Conservation (phyloP, 345 rosid genomes). For the Citropsis articulata region DNA sequence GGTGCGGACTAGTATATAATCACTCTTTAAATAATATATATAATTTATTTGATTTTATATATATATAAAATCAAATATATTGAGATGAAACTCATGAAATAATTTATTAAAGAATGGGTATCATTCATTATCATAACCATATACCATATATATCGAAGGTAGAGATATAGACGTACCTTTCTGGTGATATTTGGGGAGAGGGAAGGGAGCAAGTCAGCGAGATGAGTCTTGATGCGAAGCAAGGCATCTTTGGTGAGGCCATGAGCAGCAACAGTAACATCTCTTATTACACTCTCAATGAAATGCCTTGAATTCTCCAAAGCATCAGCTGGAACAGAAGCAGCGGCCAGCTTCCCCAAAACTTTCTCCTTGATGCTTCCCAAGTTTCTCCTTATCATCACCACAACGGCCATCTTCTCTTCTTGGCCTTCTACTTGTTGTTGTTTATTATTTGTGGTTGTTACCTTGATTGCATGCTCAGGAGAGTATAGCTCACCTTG, state of each 20-base stretch:
- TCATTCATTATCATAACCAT: too few relatives aligned
- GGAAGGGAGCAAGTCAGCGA: conserved; percentile 35
- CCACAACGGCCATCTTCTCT: background rate
- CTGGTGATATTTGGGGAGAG: conserved; percentile 38
- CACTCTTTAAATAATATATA: too few relatives aligned
- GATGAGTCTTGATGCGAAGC: conserved; percentile 40
- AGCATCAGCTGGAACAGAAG: conserved; percentile 44
- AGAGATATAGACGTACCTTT: conserved; percentile 19
- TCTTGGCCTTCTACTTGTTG: background rate
- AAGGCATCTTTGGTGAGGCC: conserved; percentile 49
- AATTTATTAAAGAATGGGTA: too few relatives aligned
- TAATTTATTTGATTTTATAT: too few relatives aligned
- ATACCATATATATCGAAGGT: too few relatives aligned
- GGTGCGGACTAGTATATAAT: too few relatives aligned
- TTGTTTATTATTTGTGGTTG: background rate
- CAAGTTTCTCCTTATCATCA: conserved; percentile 27
- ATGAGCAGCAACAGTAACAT: conserved; percentile 44
- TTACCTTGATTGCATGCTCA: conserved; percentile 1
- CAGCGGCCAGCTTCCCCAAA: conserved; percentile 40
- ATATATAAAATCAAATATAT: too few relatives aligned
- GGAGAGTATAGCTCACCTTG: conserved; percentile 20
- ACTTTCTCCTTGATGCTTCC: conserved; percentile 42
- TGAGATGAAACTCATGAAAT: too few relatives aligned
- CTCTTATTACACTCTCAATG: conserved; percentile 38
- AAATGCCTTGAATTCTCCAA: conserved; percentile 42